These are phyloP conservation scores for Malbranchea zuffiana DNA, from an alignment of 2,329 filamentous ascomycete genomes.

Conservation along the genomic window DNA sequence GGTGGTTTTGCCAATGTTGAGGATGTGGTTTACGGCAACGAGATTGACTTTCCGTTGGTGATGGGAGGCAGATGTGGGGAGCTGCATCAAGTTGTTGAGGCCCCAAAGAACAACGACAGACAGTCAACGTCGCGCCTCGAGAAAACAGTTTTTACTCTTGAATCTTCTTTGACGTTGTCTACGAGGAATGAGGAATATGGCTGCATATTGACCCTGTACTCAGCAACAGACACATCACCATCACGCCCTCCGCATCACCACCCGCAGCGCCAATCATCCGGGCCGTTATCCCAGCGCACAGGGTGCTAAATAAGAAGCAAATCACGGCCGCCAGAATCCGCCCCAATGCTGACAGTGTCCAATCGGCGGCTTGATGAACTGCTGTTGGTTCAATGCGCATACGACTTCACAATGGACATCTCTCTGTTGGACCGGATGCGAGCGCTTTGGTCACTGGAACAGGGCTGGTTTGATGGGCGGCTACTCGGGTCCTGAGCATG, in stretches of 20 bases:
- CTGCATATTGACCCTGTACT: background rate
- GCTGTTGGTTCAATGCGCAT: background rate
- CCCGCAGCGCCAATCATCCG: background rate
- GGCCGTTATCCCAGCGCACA: background rate
- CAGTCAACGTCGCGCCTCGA: too few species aligned
- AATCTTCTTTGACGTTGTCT: too few species aligned
- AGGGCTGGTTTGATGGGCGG: background rate
- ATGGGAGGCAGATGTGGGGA: too few species aligned
- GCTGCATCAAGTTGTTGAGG: too few species aligned
- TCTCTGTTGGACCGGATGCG: background rate
- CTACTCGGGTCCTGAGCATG: background rate
- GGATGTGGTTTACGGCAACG: too few species aligned
- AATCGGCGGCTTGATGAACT: background rate
- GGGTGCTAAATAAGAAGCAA: background rate
- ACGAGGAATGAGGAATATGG: background rate
- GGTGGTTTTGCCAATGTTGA: too few species aligned
- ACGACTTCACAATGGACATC: background rate
- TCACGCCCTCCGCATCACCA: background rate
- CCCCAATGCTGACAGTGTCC: background rate
- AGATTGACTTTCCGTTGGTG: too few species aligned
- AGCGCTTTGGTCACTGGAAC: too few species aligned
- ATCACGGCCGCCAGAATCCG: background rate
- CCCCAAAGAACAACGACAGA: too few species aligned
- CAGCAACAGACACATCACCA: background rate
- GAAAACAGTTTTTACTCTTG: too few species aligned